Conservation (phyloP, 2,329 filamentous ascomycete species). For the Escovopsis sp. region DNA sequence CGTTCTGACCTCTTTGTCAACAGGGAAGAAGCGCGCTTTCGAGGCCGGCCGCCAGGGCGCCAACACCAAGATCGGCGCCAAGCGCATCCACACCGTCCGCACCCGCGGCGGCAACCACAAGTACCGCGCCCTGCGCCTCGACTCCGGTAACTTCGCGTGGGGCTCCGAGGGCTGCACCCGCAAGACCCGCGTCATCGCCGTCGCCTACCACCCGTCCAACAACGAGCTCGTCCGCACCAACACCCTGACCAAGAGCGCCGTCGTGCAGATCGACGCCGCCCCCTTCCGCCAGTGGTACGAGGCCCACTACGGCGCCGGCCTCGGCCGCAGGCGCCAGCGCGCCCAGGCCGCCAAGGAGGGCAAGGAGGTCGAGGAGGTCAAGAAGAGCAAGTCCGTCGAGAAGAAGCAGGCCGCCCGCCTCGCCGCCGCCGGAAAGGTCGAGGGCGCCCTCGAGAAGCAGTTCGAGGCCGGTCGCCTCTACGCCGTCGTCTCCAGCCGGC, state of each 20-base stretch:
- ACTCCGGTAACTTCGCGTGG: conserved; percentile 99
- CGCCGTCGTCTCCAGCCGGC: conserved; percentile 82
- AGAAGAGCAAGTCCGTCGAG: conserved; percentile 93
- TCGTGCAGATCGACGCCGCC: conserved; percentile 96
- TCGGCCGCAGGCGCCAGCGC: conserved; percentile 85
- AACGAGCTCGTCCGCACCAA: conserved; percentile 99
- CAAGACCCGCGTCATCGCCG: conserved; percentile 98
- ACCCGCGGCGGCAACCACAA: conserved; percentile 98
- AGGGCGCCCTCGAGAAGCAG: conserved; percentile 85
- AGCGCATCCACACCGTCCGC: conserved; percentile 93
- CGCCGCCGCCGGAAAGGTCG: conserved; percentile 80
- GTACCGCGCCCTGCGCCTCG: conserved; percentile 97
- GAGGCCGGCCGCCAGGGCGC: conserved; percentile 98
- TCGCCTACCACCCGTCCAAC: conserved; percentile 99
- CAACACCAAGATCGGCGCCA: conserved; percentile 97
- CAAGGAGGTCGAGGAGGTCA: conserved; percentile 52
- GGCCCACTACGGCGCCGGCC: conserved; percentile 87
- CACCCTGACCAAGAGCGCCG: conserved; percentile 97
- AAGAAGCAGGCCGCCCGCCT: conserved; percentile 90
- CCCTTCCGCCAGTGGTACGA: conserved; percentile 99
- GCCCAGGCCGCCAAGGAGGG: conserved; percentile 48
- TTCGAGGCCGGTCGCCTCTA: conserved; percentile 98
- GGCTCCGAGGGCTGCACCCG: conserved; percentile 93
- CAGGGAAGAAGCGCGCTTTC: conserved; percentile 95
- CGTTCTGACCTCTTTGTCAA: conserved; percentile 58